A percentile compares a stretch with the other conserved stretches of the same genome.
phyloP scores from a whole-genome alignment of 2,329 filamentous ascomycete genomes.

The Epichloe amarillans region DNA sequence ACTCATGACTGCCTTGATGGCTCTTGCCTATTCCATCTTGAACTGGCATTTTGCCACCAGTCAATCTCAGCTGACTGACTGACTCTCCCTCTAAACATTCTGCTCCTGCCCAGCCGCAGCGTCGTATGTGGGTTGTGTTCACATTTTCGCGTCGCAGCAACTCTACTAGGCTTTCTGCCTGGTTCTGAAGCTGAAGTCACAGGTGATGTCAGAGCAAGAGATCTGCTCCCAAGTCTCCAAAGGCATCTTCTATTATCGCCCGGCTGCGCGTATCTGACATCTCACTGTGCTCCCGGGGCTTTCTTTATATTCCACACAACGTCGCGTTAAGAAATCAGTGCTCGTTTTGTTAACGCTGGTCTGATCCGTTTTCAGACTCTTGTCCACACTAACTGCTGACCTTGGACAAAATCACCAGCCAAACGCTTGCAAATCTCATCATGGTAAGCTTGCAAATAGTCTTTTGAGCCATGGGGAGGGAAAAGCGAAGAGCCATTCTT shows the following conservation, averaged over 20 bases:
- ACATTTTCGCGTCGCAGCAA: neutral
- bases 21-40: slow-evolving; percentile 1
- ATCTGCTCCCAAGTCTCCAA: neutral
- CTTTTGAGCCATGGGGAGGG: slow-evolving; percentile 20
- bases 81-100: neutral
- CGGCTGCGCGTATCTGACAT: neutral
- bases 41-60: slow-evolving; percentile 4
- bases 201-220: neutral
- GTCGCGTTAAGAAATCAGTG: neutral
- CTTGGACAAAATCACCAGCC: neutral
- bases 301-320: neutral
- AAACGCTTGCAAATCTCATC: neutral
- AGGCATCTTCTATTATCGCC: neutral
- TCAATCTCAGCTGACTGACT: neutral
- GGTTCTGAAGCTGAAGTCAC: neutral
- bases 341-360: neutral
- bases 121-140: neutral
- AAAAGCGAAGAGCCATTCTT: slow-evolving; percentile 16
- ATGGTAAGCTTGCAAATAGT: slow-evolving; percentile 4
- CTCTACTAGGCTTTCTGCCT: neutral
- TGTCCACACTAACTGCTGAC: neutral
- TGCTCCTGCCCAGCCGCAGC: neutral
- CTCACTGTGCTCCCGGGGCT: neutral
- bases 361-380: neutral
- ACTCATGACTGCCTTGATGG: slow-evolving; percentile 1